Evolutionary conservation across 306 rosid genomes (phyloP).

Genomic region (Crotalaria pallida): DNA sequence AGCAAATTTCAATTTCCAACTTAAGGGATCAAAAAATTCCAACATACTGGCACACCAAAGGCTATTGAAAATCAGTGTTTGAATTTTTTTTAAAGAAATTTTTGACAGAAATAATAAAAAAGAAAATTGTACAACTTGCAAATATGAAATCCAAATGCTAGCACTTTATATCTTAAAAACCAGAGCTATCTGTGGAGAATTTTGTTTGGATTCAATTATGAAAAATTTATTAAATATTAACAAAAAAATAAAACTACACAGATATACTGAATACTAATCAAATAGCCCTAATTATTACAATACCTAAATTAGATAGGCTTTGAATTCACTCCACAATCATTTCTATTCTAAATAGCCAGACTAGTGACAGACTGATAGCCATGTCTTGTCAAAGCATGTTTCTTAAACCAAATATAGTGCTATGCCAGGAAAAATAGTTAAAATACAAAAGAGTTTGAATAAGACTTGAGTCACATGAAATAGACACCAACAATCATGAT

Average conservation of each 20-base stretch:
- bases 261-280: no score
- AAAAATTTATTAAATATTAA: neutral
- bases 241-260: neutral
- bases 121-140: no score
- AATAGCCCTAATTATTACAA: neutral
- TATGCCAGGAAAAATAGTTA: neutral
- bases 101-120: no score
- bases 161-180: no score
- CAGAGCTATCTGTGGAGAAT: no score
- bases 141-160: no score
- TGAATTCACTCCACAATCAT: neutral
- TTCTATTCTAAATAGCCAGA: neutral
- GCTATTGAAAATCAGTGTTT: no score
- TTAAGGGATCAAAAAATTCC: neutral
- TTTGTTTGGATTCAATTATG: no score
- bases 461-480: neutral
- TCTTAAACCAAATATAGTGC: neutral
- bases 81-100: no score
- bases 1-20: no score
- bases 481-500: slow-evolving; percentile 4
- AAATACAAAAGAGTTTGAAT: neutral
- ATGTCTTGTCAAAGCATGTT: neutral
- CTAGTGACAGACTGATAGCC: neutral
- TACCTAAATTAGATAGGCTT: neutral
- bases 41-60: no score